Evolutionary conservation across 352 stramenopile genomes (phyloP).

Genomic region (Phytophthora pseudosyringae): DNA sequence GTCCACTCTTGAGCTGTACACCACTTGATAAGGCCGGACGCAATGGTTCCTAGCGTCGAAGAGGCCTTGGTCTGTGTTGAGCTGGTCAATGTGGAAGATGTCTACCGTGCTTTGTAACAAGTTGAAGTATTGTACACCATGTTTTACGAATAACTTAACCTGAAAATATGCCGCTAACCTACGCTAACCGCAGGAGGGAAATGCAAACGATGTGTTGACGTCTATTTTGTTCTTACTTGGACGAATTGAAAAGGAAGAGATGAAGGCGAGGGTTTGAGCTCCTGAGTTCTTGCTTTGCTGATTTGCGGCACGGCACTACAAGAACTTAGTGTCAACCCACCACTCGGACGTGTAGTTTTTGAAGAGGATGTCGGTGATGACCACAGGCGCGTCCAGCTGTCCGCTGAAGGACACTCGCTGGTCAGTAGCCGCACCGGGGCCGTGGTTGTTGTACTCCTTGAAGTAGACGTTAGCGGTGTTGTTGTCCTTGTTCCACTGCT

Average conservation of each 20-base stretch:
- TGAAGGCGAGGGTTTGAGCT: not conserved
- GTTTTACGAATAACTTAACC: not conserved
- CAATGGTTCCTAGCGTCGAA: too few species aligned
- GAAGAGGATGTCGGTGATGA: constrained; percentile 6
- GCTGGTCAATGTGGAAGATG: too few species aligned
- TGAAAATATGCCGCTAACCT: too few species aligned
- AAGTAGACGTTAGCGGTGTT: constrained; percentile 9
- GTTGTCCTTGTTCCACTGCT: not conserved
- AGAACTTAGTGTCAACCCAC: constrained; percentile 12
- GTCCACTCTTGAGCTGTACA: too few species aligned
- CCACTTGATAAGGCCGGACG: too few species aligned
- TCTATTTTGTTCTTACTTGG: constrained; percentile 12
- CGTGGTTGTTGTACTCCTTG: constrained; percentile 13
- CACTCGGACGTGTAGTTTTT: constrained; percentile 3
- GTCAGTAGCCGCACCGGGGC: not conserved
- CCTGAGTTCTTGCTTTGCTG: too few species aligned
- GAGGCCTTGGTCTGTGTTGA: too few species aligned
- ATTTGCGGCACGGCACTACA: not conserved
- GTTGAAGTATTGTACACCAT: not conserved
- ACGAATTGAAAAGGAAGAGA: not conserved
- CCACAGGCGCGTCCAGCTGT: constrained; percentile 1
- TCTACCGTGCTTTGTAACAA: not conserved
- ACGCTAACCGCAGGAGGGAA: too few species aligned
- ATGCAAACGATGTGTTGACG: not conserved
- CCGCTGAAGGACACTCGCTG: constrained; percentile 2